Evolutionary conservation across 305 asterid species (phyloP).

Genomic region (Salvia sclarea): DNA sequence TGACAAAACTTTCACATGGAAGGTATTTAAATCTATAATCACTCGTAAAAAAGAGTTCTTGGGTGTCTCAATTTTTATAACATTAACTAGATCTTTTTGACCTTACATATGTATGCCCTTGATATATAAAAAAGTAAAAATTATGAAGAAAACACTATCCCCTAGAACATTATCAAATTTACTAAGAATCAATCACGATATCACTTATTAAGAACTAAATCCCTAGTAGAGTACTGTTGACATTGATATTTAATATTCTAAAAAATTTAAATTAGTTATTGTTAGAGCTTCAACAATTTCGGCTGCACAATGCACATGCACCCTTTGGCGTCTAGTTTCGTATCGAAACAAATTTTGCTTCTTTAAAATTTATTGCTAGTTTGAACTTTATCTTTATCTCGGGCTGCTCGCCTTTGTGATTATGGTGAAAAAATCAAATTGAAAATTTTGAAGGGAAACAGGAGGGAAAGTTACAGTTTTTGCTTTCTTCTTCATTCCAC

Average conservation of each 20-base stretch:
- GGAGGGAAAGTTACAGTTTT: slow-evolving; percentile 36
- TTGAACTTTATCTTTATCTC: slow-evolving; percentile 4
- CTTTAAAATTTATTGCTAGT: neutral
- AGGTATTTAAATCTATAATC: too few relatives aligned
- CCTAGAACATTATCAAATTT: too few relatives aligned
- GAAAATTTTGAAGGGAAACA: slow-evolving; percentile 25
- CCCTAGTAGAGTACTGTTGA: too few relatives aligned
- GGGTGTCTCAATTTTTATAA: too few relatives aligned
- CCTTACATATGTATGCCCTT: too few relatives aligned
- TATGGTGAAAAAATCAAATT: neutral
- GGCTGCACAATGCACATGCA: slow-evolving; percentile 35
- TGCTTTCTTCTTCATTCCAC: slow-evolving; percentile 5
- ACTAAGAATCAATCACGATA: too few relatives aligned
- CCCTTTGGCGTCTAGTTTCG: slow-evolving; percentile 33
- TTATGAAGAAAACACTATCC: too few relatives aligned
- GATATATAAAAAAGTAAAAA: too few relatives aligned
- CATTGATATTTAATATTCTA: neutral
- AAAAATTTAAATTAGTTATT: neutral
- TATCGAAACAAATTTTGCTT: slow-evolving; percentile 29
- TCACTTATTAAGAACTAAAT: too few relatives aligned
- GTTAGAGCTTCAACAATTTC: neutral
- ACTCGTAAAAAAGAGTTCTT: too few relatives aligned
- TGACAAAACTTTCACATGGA: too few relatives aligned
- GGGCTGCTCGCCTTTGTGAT: neutral
- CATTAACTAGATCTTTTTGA: too few relatives aligned